Conservation (phyloP, 352 stramenopile genomes). For the Blastocystis sp. region DNA sequence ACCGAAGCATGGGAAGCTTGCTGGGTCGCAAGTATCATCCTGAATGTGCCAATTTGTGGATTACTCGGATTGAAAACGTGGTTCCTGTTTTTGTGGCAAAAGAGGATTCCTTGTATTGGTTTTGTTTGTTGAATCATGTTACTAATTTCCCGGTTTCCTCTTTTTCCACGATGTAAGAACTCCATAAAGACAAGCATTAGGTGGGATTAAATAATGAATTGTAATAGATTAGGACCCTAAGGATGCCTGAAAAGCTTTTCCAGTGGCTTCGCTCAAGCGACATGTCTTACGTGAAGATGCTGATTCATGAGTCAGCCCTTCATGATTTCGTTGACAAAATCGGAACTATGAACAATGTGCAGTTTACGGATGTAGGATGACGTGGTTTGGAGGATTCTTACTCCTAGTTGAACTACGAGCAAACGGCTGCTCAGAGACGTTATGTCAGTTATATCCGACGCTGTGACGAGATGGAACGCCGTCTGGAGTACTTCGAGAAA, state of each 20-base stretch:
- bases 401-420: conserved; percentile 84
- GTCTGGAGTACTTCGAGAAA: conserved; percentile 87
- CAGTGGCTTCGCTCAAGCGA: conserved; percentile 91
- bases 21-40: conserved; percentile 31
- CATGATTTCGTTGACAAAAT: conserved; percentile 91
- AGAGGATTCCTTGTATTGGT: conserved; percentile 38
- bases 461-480: conserved; percentile 96
- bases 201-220: neutral
- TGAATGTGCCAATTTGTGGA: conserved; percentile 46
- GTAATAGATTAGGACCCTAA: neutral
- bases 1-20: neutral
- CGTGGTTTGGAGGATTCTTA: neutral
- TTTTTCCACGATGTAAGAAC: neutral
- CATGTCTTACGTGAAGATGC: conserved; percentile 97
- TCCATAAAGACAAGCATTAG: neutral
- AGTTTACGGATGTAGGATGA: conserved; percentile 88
- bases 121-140: neutral
- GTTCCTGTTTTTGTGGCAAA: conserved; percentile 33
- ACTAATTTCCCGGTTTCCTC: neutral
- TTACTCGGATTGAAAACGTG: conserved; percentile 6
- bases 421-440: conserved; percentile 93
- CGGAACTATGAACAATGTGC: conserved; percentile 85
- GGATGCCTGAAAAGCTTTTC: conserved; percentile 59
- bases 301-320: conserved; percentile 91
- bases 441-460: conserved; percentile 96